Percentiles rank a stretch among this genome's conserved stretches.
Evolutionary conservation across 1,284 basidiomycete genomes (phyloP).

Genomic region (Ceratobasidium theobromae): DNA sequence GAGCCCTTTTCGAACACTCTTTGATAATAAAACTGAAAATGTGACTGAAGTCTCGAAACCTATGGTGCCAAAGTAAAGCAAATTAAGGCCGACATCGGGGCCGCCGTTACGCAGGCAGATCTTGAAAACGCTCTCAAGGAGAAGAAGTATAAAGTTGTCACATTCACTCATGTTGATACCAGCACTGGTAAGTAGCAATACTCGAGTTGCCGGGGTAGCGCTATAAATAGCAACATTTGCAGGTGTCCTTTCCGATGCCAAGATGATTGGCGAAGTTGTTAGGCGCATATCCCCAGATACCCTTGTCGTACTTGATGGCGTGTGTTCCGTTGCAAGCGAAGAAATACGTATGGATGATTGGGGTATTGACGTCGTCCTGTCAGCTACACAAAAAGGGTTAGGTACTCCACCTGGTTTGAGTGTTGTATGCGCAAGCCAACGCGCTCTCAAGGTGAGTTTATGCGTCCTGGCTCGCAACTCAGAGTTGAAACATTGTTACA

Average conservation of each 20-base stretch:
- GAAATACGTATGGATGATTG: conserved; percentile 94
- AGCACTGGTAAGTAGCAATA: conserved; percentile 64
- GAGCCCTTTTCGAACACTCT: conserved; percentile 37
- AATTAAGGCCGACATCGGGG: conserved; percentile 81
- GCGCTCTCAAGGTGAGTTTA: conserved; percentile 65
- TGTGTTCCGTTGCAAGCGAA: conserved; percentile 95
- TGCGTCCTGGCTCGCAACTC: background rate
- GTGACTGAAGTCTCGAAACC: conserved; percentile 65
- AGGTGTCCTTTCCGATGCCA: conserved; percentile 85
- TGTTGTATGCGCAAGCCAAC: conserved; percentile 78
- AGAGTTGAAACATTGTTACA: background rate
- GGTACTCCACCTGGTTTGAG: conserved; percentile 94
- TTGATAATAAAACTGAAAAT: background rate
- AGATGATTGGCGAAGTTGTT: conserved; percentile 75
- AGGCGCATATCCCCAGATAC: conserved; percentile 82
- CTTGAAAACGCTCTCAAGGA: conserved; percentile 71
- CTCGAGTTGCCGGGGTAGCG: background rate
- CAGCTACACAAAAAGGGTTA: conserved; percentile 94
- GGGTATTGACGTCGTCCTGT: conserved; percentile 88
- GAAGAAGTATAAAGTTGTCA: conserved; percentile 88
- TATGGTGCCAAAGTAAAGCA: conserved; percentile 93
- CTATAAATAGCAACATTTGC: conserved; percentile 21
- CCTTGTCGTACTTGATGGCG: conserved; percentile 86
- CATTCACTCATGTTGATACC: conserved; percentile 94
- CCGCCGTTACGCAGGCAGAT: conserved; percentile 62